Conservation (phyloP, 306 rosid genomes). For the Citrullus mucosospermus region DNA sequence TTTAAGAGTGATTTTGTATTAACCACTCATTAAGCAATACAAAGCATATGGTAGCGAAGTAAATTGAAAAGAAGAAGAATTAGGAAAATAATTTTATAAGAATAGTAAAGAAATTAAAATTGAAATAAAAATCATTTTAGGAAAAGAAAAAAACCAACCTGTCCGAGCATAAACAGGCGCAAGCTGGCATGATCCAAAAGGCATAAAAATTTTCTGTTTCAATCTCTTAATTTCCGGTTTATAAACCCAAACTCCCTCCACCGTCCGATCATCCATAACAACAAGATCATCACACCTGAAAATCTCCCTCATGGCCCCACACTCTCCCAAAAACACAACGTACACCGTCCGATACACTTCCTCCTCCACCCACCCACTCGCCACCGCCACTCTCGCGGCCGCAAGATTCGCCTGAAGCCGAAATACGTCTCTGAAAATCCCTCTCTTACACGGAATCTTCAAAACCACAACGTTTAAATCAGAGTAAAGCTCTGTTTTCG, state of each 20-base stretch:
- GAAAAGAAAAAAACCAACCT: constrained; percentile 23
- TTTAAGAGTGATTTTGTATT: too few relatives aligned
- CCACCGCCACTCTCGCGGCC: constrained; percentile 58
- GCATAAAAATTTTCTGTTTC: constrained; percentile 54
- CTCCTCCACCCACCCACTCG: constrained; percentile 27
- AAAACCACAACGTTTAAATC: constrained; percentile 50
- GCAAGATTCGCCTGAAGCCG: constrained; percentile 69
- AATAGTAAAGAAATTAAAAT: neutral
- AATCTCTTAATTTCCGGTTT: constrained; percentile 47
- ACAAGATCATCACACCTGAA: constrained; percentile 67
- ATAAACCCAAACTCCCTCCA: constrained; percentile 38
- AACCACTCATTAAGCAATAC: neutral
- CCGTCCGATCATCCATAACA: constrained; percentile 2
- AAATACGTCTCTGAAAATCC: constrained; percentile 32
- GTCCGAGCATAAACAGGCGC: constrained; percentile 43
- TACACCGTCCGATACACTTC: constrained; percentile 28
- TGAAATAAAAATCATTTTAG: neutral
- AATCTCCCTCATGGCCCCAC: constrained; percentile 85
- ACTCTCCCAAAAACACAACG: constrained; percentile 50
- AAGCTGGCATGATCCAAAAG: constrained; percentile 65
- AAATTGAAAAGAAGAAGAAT: neutral
- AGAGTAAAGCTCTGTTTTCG: constrained; percentile 15
- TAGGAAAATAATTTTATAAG: neutral
- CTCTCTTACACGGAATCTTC: constrained; percentile 43
- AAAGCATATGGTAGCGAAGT: neutral